Evolutionary conservation across 805 yeast genomes (phyloP).

Genomic region (Nadsonia fulvescens): DNA sequence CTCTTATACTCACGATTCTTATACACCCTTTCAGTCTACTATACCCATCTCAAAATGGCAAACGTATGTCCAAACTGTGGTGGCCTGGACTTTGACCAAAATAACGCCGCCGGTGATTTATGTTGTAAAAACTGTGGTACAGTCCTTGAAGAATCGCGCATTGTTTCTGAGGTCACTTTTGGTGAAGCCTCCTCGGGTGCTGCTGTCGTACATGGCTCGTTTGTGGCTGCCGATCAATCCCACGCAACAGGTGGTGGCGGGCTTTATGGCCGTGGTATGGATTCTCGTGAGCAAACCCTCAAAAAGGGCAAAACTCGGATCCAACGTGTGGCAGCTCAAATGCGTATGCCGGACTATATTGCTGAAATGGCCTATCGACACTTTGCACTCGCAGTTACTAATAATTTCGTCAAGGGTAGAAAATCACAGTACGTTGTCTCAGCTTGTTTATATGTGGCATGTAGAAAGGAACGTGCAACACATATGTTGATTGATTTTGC

Average conservation of each 20-base stretch:
- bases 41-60: no score
- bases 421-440: conserved; percentile 89
- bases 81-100: no score
- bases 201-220: conserved; percentile 88
- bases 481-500: conserved; percentile 95
- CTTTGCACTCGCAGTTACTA: conserved; percentile 72
- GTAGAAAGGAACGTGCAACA: conserved; percentile 78
- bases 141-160: conserved; percentile 81
- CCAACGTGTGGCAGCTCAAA: conserved; percentile 58
- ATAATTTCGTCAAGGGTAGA: conserved; percentile 93
- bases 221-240: conserved; percentile 70
- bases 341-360: conserved; percentile 67
- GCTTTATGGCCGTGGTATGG: conserved; percentile 28
- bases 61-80: no score
- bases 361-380: conserved; percentile 77
- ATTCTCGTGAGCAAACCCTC: conserved; percentile 77
- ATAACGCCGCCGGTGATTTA: conserved; percentile 2
- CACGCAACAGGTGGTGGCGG: conserved; percentile 52
- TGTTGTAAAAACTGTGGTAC: conserved; percentile 64
- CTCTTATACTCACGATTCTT: no score
- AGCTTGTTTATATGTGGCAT: conserved; percentile 86
- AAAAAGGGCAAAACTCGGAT: conserved; percentile 69
- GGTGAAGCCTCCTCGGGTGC: conserved; percentile 89
- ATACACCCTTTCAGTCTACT: no score
- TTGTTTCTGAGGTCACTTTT: conserved; percentile 88